phyloP scores from a whole-genome alignment of 75 land plant genomes.

The Selaginella moellendorffii region DNA sequence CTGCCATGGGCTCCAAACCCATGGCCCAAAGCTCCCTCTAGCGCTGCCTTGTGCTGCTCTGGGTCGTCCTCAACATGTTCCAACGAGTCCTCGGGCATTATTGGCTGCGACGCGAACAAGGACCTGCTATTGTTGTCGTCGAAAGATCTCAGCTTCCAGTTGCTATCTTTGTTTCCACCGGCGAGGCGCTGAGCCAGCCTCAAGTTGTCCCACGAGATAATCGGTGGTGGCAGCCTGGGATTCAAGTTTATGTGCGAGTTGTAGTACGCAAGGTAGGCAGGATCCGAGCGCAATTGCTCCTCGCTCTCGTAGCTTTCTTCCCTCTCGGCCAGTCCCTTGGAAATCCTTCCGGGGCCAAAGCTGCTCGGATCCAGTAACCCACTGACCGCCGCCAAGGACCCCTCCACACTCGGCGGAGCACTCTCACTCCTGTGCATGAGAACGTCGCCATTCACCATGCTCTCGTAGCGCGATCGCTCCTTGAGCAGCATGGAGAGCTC shows the following conservation, averaged over 20 bases:
- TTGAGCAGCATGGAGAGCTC: constrained; percentile 53
- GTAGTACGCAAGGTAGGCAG: constrained; percentile 75
- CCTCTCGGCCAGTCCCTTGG: not conserved
- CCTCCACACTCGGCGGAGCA: constrained; percentile 97
- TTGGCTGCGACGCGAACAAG: constrained; percentile 62
- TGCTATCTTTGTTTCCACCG: constrained; percentile 42
- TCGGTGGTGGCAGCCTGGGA: constrained; percentile 86
- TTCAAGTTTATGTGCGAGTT: constrained; percentile 67
- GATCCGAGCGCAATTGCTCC: constrained; percentile 69
- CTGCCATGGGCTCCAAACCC: constrained; percentile 48
- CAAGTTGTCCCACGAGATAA: constrained; percentile 77
- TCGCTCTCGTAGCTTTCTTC: constrained; percentile 26
- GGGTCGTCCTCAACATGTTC: no score
- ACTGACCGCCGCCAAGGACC: constrained; percentile 57
- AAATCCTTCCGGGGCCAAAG: not conserved
- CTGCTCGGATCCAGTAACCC: constrained; percentile 23
- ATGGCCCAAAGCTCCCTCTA: constrained; percentile 30
- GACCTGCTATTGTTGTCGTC: constrained; percentile 46
- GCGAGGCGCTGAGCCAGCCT: constrained; percentile 53
- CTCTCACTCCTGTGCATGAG: constrained; percentile 71
- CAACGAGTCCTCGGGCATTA: constrained; percentile 31
- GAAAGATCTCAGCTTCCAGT: constrained; percentile 27
- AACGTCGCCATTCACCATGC: constrained; percentile 31
- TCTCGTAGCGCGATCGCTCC: constrained; percentile 35
- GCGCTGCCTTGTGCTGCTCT: constrained; percentile 35